Evolutionary conservation across 768 basidiomycete genomes (phyloP), one percentile per base, ranked within the genome.

Genomic region (Kwoniella botswanensis): DNA sequence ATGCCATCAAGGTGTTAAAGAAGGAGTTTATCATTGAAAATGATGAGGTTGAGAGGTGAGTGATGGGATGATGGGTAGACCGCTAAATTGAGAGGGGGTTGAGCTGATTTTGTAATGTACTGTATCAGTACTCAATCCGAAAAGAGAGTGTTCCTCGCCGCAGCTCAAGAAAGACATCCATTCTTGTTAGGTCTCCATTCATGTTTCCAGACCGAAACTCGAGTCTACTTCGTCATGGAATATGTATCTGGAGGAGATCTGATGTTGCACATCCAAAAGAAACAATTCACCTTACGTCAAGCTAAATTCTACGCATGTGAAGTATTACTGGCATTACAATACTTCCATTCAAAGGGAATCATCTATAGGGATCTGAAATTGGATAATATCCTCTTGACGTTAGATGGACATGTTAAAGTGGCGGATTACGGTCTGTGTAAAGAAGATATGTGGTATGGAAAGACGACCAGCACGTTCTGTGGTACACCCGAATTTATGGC

Each of bases 21-120:
- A 99, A 99, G 83, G 97, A 98, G 85, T 98, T 99, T 82, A 98
- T 99, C 83, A 98, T 99, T 78, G 97, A 99, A 83, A 98, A 99
- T 72, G 97, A 99, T 84, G 97, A 98, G 86, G 94, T 99, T 3
- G 97, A 98, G 85, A 97, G 94, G 96, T 96, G 75, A 67, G 87
- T 66, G 12, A 4, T 21, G 57, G 26, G 63, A 18, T 50, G 54
- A 13, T 26, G 46, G 64, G 3, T 21, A 15, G 35, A 35, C 35
- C 35, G 35, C 35, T 55, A 15, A 5, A 15, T 42, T 26, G n/a
- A 29, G 9, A 6, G 26, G 3, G 29, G 11, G 26, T 24, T 42
- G n/a, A 41, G 53, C 63, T 65, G 53, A 65, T 21, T 54, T 69
- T 54, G 63, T 56, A 2, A 41, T 26, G 0, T 50, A 7, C 55